These are phyloP conservation scores for Aspergillus thermomutatus DNA, from an alignment of 2,329 filamentous ascomycete species.

Conservation along the genomic window DNA sequence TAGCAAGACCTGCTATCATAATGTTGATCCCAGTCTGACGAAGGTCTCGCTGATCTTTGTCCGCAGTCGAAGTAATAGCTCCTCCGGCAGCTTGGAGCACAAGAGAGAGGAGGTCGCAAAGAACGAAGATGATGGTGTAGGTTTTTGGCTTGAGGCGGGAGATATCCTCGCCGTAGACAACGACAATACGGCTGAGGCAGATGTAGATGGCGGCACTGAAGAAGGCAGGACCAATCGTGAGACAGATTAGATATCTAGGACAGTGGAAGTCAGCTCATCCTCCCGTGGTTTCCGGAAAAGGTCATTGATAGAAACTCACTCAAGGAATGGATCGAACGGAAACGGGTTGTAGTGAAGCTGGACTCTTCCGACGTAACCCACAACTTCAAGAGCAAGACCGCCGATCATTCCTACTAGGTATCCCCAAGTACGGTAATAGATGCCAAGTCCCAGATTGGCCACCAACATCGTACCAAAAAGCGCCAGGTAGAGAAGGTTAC, in stretches of 20 bases:
- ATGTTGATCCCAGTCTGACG: conserved; percentile 51
- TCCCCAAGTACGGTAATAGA: conserved; percentile 46
- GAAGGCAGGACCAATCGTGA: neutral
- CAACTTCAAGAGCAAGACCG: conserved; percentile 55
- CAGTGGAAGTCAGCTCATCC: neutral
- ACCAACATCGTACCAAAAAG: conserved; percentile 49
- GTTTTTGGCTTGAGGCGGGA: conserved; percentile 31
- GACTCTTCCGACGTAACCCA: conserved; percentile 59
- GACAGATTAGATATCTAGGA: neutral
- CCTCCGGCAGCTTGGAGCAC: conserved; percentile 57
- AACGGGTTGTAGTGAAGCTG: conserved; percentile 52
- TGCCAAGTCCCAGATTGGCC: conserved; percentile 39
- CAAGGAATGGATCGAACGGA: conserved; percentile 39
- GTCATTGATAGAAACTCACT: conserved; percentile 22
- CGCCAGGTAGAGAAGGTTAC: conserved; percentile 51
- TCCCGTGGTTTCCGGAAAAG: neutral
- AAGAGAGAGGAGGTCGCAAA: conserved; percentile 60
- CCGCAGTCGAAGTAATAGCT: conserved; percentile 11
- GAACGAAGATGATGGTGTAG: conserved; percentile 52
- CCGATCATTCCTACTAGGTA: conserved; percentile 53
- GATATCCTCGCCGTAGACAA: conserved; percentile 31
- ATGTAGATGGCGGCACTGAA: conserved; percentile 57
- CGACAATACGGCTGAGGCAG: conserved; percentile 47
- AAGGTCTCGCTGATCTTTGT: neutral
- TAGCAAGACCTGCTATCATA: conserved; percentile 62